Conservation (phyloP, 495 filamentous ascomycete species). For the Podospora conica region DNA sequence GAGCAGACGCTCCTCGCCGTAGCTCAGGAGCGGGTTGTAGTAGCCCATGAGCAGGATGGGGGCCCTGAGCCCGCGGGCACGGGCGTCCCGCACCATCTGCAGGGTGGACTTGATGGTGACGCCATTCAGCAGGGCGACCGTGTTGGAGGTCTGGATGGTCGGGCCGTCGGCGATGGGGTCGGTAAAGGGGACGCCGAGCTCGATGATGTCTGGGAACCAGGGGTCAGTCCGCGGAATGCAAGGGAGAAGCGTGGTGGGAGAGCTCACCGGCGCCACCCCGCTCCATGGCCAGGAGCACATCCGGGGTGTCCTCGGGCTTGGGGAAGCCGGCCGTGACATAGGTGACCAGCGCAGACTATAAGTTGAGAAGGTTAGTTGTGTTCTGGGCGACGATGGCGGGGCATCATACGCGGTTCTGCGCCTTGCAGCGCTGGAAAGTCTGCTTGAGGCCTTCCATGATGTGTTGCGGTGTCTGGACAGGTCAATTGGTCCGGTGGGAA, state of each 20-base stretch:
- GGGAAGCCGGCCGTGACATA: conserved; percentile 97
- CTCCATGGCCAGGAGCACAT: conserved; percentile 83
- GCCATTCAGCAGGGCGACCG: conserved; percentile 76
- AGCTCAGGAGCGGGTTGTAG: conserved; percentile 90
- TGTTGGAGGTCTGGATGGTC: conserved; percentile 89
- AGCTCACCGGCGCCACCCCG: conserved; percentile 80
- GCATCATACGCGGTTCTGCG: conserved; percentile 55
- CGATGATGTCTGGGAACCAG: conserved; percentile 58
- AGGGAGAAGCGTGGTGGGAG: not conserved
- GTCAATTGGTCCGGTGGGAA: conserved; percentile 12
- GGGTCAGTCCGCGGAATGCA: not conserved
- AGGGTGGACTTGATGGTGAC: conserved; percentile 73
- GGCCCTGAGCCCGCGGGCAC: conserved; percentile 65
- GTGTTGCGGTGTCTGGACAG: not conserved
- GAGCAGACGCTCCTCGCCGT: conserved; percentile 86
- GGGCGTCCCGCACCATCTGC: conserved; percentile 70
- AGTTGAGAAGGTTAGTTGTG: conserved; percentile 6
- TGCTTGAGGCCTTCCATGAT: conserved; percentile 72
- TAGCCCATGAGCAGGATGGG: conserved; percentile 97
- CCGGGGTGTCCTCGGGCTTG: conserved; percentile 69
- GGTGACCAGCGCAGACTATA: conserved; percentile 71
- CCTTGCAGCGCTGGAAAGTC: conserved; percentile 84
- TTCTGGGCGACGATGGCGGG: conserved; percentile 22
- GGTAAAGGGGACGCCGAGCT: conserved; percentile 90
- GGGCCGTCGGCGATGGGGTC: conserved; percentile 96